Base-by-base conservation (phyloP, 495 filamentous ascomycete genomes). In the Penicillium salamii region DNA sequence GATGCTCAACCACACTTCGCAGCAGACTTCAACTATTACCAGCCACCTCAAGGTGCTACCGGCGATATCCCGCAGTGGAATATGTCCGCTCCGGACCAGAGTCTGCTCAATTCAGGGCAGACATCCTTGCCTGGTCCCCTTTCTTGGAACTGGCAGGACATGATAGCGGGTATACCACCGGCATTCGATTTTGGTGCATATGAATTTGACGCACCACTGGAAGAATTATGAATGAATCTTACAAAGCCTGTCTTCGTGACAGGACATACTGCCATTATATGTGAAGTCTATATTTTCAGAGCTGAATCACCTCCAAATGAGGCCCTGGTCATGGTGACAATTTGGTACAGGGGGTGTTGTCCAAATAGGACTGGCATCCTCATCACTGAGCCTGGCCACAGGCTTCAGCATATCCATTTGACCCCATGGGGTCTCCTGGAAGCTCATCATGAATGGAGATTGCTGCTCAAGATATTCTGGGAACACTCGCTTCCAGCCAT, bases 401-500 rank as follows among this genome's bases (percentile, higher is more conserved):
- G 66, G 61, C 24, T 49, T 63, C 44, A 67, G 17, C 19, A 67
- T 18, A 8, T 45, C 34, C 42, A 50, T 49, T 1, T 23, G 47
- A 14, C 61, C 63, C 60, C 60, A 68, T 8, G 40, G 51, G 7
- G 47, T 54, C 1, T 54, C 37, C 7, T 58, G 55, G 38, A 65
- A 63, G 3, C 49, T 57, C n/a, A 49, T 55, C 63, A 69, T 66
- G 7, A 62, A 54, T 7, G 50, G 43, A 0, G 63, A 67, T 9
- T 57, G 35, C 31, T 55, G 51, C 3, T 49, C 44, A 26, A 66
- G 21, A 50, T 61, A 62, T 1, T 52, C 52, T 0, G 63, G 63
- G 14, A 62, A 52, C 0, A 40, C 61, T 8, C 39, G 47, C 45
- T 66, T 66, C 63, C 65, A 68, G 0, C 61, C 65, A 47, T 64